Evolutionary conservation across 495 filamentous ascomycete genomes (phyloP), one percentile per base, ranked within the genome.

Genomic region (Oidiodendron maius): DNA sequence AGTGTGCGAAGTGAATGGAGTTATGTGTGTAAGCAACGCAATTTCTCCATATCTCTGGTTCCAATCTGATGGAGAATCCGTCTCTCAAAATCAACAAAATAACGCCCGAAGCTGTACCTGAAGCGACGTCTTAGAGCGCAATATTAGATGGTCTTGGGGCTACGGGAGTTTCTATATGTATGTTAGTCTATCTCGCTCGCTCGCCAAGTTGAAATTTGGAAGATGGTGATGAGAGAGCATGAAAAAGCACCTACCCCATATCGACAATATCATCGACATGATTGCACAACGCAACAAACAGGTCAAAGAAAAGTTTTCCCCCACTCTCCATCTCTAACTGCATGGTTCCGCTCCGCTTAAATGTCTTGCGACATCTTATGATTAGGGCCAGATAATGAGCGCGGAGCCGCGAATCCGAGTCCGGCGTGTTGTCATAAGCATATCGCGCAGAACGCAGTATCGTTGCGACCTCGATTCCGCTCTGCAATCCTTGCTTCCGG

Each of bases 281-380:
- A 64, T 95, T 95, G 65, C 85, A 89, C 68, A 95, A 78, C 3
- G 89, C 89, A 34, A 95, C 89, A 65, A 95, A 95, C 50, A 95
- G 69, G 66, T 95, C 89, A 65, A 95, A 95, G 71, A 94, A 94
- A 59, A 95, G 67, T 59, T 83, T 83, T 51, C 87, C 87, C 17
- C 89, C 89, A 55, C 75, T 75, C 64, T 88, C 84, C 89, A 95
- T 95, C 71, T 95, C 89, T 58, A 84, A 78, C 68, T 95, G 89
- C 89, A 95, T 94, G n/a, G 89, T 95, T 52, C 89, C 89, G 66
- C 88, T 94, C 30, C 86, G 72, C 75, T 93, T 96, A 71, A 96
- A 96, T 3, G 87, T 95, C 52, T 72, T 74, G 51, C 88, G 74
- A 59, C 81, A 83, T 53, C 89, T 77, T 55, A 96, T 91, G 65